These are phyloP conservation scores for Podosphaera aphanis DNA, from an alignment of 2,329 filamentous ascomycete genomes.

Conservation along the genomic window DNA sequence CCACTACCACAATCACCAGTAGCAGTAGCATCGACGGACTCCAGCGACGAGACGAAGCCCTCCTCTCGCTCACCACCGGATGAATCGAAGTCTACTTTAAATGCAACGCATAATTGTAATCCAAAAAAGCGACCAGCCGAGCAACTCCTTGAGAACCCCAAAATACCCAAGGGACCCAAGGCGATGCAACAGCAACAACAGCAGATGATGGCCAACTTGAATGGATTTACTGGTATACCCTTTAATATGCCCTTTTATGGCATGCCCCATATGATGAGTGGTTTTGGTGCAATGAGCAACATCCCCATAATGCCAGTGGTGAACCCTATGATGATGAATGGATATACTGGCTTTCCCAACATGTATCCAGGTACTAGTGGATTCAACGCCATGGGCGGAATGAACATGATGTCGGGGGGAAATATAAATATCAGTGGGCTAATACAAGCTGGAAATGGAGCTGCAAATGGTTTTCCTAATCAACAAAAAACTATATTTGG, in stretches of 20 bases:
- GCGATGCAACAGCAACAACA: conserved; percentile 32
- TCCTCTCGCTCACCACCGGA: conserved; percentile 2
- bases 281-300: conserved; percentile 16
- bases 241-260: conserved; percentile 8
- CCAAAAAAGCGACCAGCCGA: conserved; percentile 69
- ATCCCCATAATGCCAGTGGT: conserved; percentile 22
- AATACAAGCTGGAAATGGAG: conserved; percentile 15
- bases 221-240: conserved; percentile 13
- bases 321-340: conserved; percentile 11
- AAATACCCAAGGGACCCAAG: conserved; percentile 40
- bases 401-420: conserved; percentile 9
- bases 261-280: conserved; percentile 17
- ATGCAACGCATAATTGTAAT: conserved; percentile 43
- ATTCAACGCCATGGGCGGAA: conserved; percentile 17
- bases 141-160: conserved; percentile 39
- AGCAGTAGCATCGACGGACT: conserved; percentile 9
- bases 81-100: conserved; percentile 14
- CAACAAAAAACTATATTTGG: conserved; percentile 27
- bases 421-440: conserved; percentile 8
- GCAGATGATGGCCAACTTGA: conserved; percentile 24
- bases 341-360: conserved; percentile 16
- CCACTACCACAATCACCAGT: conserved; percentile 3
- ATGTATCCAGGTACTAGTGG: conserved; percentile 19
- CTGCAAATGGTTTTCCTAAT: conserved; percentile 24
- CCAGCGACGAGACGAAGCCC: conserved; percentile 11